Evolutionary conservation across 129 eudicot genomes (phyloP).

Genomic region (Chrysanthemum lavandulifolium): DNA sequence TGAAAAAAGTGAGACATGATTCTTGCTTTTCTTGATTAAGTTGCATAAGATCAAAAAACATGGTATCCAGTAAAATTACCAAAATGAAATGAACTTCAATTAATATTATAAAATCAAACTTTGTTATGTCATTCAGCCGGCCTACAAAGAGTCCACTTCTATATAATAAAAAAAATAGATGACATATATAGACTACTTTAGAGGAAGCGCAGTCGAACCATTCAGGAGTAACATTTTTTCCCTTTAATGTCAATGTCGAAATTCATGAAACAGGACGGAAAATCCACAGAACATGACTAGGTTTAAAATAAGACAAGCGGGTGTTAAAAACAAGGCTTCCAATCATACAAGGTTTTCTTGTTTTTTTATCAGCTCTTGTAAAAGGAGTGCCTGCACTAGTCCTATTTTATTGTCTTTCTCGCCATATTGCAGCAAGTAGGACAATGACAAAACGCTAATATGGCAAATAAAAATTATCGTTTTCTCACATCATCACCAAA

Average conservation of each 20-base stretch:
- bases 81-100: constrained; percentile 4
- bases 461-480: constrained; percentile 4
- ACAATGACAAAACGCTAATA: constrained; percentile 22
- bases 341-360: constrained; percentile 13
- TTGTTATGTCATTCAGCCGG: constrained; percentile 2
- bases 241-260: background rate
- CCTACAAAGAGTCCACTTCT: constrained; percentile 1
- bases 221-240: background rate
- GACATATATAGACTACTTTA: too few relatives aligned
- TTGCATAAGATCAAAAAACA: constrained; percentile 10
- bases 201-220: background rate
- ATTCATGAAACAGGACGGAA: background rate
- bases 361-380: background rate
- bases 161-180: background rate
- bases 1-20: background rate
- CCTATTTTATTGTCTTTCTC: constrained; percentile 24
- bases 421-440: constrained; percentile 18
- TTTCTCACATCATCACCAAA: constrained; percentile 17
- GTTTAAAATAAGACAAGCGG: constrained; percentile 11
- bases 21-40: background rate
- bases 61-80: background rate
- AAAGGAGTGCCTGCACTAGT: constrained; percentile 14
- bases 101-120: background rate
- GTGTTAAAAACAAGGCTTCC: constrained; percentile 20
- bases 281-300: constrained; percentile 6